Evolutionary conservation across 2,329 filamentous ascomycete genomes (phyloP).

Genomic region (Microsporum audouinii): DNA sequence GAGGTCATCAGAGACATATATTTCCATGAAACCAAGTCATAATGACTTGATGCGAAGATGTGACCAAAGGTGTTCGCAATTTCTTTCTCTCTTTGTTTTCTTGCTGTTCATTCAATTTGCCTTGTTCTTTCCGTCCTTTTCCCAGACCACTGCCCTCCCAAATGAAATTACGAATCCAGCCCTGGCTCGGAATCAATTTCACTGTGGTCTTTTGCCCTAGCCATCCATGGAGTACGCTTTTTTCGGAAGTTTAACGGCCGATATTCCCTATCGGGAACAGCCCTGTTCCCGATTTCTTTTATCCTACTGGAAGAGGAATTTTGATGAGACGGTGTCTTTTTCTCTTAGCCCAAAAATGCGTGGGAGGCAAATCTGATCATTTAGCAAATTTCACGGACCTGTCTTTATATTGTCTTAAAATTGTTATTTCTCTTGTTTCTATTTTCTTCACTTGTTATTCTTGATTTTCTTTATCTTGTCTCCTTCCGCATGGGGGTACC

Average conservation of each 20-base stretch:
- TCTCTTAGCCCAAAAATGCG: slow-evolving; percentile 4
- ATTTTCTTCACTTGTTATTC: neutral
- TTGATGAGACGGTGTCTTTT: slow-evolving; percentile 2
- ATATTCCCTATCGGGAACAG: neutral
- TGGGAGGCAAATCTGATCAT: slow-evolving; percentile 5
- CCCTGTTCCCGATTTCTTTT: slow-evolving; percentile 1
- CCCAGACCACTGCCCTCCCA: neutral
- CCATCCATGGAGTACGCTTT: neutral
- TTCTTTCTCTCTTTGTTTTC: neutral
- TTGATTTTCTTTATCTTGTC: neutral
- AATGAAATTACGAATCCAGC: neutral
- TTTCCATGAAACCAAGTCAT: neutral
- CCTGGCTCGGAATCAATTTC: neutral
- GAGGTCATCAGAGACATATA: neutral
- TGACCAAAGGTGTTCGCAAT: neutral
- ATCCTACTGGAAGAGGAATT: slow-evolving; percentile 2
- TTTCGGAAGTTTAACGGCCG: slow-evolving; percentile 2
- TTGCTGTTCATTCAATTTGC: neutral
- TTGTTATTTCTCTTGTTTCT: slow-evolving; percentile 1
- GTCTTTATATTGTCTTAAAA: slow-evolving; percentile 2
- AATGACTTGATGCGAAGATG: neutral
- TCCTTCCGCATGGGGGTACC: neutral
- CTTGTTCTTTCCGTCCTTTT: neutral
- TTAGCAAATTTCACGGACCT: slow-evolving; percentile 3
- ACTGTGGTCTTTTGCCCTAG: neutral